Conservation (phyloP, 345 rosid species). For the Citrus sp. region DNA sequence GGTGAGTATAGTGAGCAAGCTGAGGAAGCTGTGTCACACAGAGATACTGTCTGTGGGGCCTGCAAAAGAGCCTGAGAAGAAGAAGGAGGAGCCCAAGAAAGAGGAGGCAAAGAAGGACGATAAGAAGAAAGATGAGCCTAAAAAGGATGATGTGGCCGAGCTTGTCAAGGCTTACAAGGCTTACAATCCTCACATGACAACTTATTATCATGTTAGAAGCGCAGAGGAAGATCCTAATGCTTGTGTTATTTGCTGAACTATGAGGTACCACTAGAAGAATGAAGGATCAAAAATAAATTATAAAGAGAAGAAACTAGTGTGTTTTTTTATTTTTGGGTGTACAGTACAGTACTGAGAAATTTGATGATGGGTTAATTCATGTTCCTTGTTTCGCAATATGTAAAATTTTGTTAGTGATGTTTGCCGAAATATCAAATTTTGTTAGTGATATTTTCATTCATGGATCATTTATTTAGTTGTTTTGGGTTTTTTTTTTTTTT, state of each 20-base stretch:
- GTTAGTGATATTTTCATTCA: not conserved
- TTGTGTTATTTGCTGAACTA: constrained; percentile 39
- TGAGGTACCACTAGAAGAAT: not conserved
- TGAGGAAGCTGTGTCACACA: constrained; percentile 50
- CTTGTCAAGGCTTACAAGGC: constrained; percentile 19
- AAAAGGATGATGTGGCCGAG: constrained; percentile 21
- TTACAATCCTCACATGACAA: constrained; percentile 18
- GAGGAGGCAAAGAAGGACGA: constrained; percentile 24
- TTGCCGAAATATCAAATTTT: not conserved
- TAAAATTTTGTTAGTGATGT: not conserved
- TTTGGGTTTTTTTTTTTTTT: not conserved
- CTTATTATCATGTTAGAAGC: constrained; percentile 15
- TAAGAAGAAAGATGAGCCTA: constrained; percentile 15
- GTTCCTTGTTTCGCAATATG: not conserved
- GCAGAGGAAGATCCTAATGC: constrained; percentile 38
- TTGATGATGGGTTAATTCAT: not conserved
- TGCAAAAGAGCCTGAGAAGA: constrained; percentile 56
- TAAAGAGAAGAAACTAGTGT: too few relatives aligned
- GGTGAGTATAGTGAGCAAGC: constrained; percentile 32
- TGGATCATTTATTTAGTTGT: not conserved
- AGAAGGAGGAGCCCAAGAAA: constrained; percentile 45
- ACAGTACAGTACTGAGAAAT: not conserved
- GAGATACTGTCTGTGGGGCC: constrained; percentile 54
- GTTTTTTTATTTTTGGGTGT: too few relatives aligned
- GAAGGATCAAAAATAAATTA: not conserved